These are phyloP conservation scores for Aspergillus glaucus DNA, from an alignment of 2,329 filamentous ascomycete species.

Conservation along the genomic window DNA sequence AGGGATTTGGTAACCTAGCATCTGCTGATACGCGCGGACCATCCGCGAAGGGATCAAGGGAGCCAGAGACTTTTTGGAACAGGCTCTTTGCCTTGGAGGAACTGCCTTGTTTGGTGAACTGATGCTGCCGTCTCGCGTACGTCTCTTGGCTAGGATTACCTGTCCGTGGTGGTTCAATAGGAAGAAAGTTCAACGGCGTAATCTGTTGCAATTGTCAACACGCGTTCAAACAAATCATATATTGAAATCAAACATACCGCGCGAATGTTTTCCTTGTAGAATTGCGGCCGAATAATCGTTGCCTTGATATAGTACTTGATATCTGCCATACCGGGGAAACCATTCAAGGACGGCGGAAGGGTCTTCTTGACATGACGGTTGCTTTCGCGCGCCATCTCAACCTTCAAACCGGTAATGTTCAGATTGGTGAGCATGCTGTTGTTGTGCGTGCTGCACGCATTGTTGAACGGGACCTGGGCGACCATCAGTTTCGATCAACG, in stretches of 20 bases:
- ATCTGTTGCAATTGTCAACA: constrained; percentile 20
- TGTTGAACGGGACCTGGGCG: constrained; percentile 44
- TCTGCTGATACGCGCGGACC: constrained; percentile 65
- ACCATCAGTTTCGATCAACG: background rate
- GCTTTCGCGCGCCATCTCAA: constrained; percentile 40
- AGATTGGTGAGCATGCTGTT: constrained; percentile 43
- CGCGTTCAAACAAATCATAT: background rate
- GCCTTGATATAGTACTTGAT: constrained; percentile 93
- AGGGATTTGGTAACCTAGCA: constrained; percentile 76
- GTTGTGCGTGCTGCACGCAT: constrained; percentile 41
- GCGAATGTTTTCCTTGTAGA: constrained; percentile 87
- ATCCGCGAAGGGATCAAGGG: constrained; percentile 27
- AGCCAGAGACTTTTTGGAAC: constrained; percentile 44
- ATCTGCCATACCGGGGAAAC: constrained; percentile 79
- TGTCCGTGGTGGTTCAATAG: constrained; percentile 80
- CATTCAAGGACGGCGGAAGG: constrained; percentile 80
- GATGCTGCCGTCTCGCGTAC: constrained; percentile 69
- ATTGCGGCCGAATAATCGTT: constrained; percentile 80
- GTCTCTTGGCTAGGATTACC: constrained; percentile 65
- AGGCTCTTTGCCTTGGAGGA: constrained; percentile 51
- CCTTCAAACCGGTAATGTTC: constrained; percentile 39
- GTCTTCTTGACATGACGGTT: constrained; percentile 71
- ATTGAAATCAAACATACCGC: constrained; percentile 24
- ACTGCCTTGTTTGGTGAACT: constrained; percentile 43
- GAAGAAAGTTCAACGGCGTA: constrained; percentile 73